Conservation (phyloP, 2,329 filamentous ascomycete species). For the Neofusicoccum kwambonambiense region DNA sequence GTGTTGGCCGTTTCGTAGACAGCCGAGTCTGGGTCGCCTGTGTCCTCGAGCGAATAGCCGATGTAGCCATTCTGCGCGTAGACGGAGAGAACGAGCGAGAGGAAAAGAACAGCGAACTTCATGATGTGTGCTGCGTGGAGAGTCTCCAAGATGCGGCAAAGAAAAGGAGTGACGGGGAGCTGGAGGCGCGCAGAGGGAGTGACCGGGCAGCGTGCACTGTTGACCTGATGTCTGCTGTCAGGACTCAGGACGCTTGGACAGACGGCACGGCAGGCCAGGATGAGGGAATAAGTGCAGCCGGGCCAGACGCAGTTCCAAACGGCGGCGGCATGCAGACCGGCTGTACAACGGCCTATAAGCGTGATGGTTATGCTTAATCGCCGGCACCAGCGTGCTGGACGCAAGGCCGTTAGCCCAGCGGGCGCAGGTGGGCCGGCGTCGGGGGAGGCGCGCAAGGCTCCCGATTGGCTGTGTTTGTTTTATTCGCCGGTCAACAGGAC, state of each 20-base stretch:
- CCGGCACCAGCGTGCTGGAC: neutral
- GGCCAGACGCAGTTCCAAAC: neutral
- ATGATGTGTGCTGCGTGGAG: slow-evolving; percentile 15
- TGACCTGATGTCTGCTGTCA: neutral
- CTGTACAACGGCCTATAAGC: neutral
- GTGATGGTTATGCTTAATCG: slow-evolving; percentile 10
- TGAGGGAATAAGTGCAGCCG: neutral
- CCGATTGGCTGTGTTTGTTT: slow-evolving; percentile 1
- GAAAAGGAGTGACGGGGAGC: neutral
- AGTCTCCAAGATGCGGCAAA: slow-evolving; percentile 14
- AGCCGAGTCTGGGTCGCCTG: slow-evolving; percentile 51
- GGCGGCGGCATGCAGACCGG: neutral
- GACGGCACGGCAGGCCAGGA: neutral
- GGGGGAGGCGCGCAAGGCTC: neutral
- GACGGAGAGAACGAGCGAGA: slow-evolving; percentile 24
- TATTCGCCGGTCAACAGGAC: neutral
- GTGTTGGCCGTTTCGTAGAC: slow-evolving; percentile 57
- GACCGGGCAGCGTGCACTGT: neutral
- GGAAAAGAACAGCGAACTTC: slow-evolving; percentile 23
- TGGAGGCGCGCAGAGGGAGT: too few species aligned
- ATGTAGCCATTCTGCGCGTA: slow-evolving; percentile 50
- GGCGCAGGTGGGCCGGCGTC: neutral
- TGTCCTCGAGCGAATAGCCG: slow-evolving; percentile 54
- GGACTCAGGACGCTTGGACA: neutral
- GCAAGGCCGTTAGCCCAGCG: neutral